A percentile compares a stretch with the other conserved stretches of the same genome.
Evolutionary conservation across 805 yeast species (phyloP).

Genomic region (Yamadazyma tumulicola): DNA sequence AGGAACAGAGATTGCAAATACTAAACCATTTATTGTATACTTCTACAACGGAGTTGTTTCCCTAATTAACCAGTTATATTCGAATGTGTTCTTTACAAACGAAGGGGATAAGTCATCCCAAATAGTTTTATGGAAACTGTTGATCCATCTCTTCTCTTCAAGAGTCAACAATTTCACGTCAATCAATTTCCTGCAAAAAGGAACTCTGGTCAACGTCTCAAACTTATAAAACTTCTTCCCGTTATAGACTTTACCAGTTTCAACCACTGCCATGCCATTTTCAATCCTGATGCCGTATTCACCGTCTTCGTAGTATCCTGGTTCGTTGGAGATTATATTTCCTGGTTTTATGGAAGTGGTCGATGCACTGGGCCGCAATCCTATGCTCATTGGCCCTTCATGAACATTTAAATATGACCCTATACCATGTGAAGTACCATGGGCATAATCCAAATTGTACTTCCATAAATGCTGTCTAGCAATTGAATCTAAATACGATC

Average conservation of each 20-base stretch:
- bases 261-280: slow-evolving; percentile 47
- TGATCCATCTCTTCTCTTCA: slow-evolving; percentile 67
- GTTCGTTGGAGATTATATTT: slow-evolving; percentile 56
- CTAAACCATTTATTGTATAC: no score
- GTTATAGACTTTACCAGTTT: slow-evolving; percentile 41
- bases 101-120: slow-evolving; percentile 45
- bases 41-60: slow-evolving; percentile 32
- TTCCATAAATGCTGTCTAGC: slow-evolving; percentile 60
- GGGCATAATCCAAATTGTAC: slow-evolving; percentile 55
- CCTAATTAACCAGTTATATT: slow-evolving; percentile 48
- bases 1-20: no score
- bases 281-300: slow-evolving; percentile 58
- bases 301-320: slow-evolving; percentile 59
- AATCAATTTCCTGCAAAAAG: slow-evolving; percentile 72
- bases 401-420: slow-evolving; percentile 62
- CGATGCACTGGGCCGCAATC: slow-evolving; percentile 50
- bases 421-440: slow-evolving; percentile 65
- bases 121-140: slow-evolving; percentile 59
- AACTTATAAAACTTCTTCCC: slow-evolving; percentile 62
- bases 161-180: slow-evolving; percentile 51
- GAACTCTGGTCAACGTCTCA: slow-evolving; percentile 82
- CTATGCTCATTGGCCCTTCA: slow-evolving; percentile 63
- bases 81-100: slow-evolving; percentile 35
- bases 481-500: slow-evolving; percentile 50
- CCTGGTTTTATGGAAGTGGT: slow-evolving; percentile 46